Evolutionary conservation across 2,329 filamentous ascomycete species (phyloP).

Genomic region (Alternaria sp.): DNA sequence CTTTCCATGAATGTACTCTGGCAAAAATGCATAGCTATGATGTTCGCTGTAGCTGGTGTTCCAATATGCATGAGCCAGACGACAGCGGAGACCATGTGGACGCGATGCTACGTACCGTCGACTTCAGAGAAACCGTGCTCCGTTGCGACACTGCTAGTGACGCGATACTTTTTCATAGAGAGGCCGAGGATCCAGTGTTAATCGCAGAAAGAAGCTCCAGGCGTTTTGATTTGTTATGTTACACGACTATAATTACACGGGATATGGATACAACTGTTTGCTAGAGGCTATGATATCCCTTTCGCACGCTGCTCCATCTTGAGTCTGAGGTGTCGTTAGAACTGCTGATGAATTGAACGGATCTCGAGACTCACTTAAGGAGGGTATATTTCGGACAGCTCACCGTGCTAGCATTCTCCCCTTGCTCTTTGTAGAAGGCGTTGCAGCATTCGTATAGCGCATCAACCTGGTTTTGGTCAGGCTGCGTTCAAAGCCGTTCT

Average conservation of each 20-base stretch:
- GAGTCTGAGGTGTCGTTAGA: slow-evolving; percentile 54
- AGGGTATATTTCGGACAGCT: slow-evolving; percentile 87
- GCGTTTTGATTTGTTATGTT: background rate
- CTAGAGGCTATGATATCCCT: slow-evolving; percentile 22
- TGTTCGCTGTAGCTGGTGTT: background rate
- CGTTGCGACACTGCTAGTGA: background rate
- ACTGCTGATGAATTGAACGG: background rate
- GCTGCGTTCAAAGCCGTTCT: background rate
- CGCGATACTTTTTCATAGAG: background rate
- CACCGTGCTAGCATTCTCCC: slow-evolving; percentile 75
- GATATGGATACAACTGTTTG: background rate
- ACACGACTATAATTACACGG: background rate
- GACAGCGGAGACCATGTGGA: background rate
- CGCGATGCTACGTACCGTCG: background rate
- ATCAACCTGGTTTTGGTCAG: slow-evolving; percentile 66
- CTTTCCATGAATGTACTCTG: background rate
- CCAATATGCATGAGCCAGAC: background rate
- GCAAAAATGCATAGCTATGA: background rate
- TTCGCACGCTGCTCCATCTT: slow-evolving; percentile 81
- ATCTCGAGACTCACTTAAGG: slow-evolving; percentile 57
- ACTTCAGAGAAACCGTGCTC: background rate
- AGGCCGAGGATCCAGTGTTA: background rate
- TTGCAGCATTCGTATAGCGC: slow-evolving; percentile 94
- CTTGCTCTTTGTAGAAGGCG: slow-evolving; percentile 80
- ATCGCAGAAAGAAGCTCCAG: background rate